These are phyloP conservation scores for Cucurbita argyrosperma DNA, from an alignment of 306 rosid genomes.

Conservation along the genomic window DNA sequence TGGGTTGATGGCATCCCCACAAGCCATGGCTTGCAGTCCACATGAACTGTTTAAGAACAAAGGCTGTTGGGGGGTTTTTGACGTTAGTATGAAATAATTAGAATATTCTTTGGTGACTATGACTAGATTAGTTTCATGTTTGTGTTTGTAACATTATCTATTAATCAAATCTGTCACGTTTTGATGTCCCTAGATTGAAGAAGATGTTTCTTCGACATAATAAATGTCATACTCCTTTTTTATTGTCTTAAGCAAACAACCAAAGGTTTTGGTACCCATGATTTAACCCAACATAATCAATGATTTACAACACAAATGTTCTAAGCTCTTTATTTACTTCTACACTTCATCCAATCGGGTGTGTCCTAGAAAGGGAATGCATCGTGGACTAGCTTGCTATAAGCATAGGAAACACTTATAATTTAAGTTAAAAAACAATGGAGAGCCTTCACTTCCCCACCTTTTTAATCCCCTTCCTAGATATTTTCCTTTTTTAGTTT, in stretches of 20 bases:
- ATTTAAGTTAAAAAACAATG: neutral
- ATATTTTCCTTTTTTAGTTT: neutral
- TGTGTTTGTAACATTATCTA: neutral
- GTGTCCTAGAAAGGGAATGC: neutral
- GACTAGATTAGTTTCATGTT: neutral
- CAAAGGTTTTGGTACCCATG: neutral
- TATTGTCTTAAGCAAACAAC: neutral
- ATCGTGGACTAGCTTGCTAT: slow-evolving; percentile 32
- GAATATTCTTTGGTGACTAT: neutral
- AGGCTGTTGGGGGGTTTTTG: neutral
- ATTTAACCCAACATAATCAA: neutral
- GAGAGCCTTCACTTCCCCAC: slow-evolving; percentile 12
- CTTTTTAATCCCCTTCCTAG: neutral
- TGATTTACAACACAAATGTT: neutral
- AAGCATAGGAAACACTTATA: slow-evolving; percentile 45
- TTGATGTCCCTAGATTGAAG: neutral
- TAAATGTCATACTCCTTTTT: neutral
- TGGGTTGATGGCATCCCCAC: neutral
- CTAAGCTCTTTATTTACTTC: neutral
- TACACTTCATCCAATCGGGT: neutral
- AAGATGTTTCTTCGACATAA: neutral
- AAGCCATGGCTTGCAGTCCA: too few relatives aligned
- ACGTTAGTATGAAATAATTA: neutral
- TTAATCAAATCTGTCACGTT: neutral
- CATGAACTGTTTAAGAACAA: neutral